These are phyloP conservation scores for Gnomoniopsis sp. DNA, from an alignment of 2,329 filamentous ascomycete genomes.

Conservation along the genomic window DNA sequence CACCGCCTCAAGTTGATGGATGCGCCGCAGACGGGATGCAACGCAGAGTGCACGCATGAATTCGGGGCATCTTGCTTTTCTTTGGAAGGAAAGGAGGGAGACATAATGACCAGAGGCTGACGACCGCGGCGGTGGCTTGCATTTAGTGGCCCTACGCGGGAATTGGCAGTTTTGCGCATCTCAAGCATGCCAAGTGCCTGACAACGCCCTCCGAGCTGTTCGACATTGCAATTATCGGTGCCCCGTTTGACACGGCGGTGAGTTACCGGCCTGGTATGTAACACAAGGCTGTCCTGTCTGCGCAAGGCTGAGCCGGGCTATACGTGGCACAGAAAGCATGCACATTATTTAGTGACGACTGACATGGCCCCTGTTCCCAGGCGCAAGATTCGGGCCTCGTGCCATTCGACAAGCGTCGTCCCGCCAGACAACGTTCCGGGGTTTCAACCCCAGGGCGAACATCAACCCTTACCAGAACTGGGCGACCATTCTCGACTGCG, in stretches of 20 bases:
- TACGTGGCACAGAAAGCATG: background rate
- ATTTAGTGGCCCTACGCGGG: conserved; percentile 63
- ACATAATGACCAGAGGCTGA: background rate
- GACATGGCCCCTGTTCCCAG: conserved; percentile 26
- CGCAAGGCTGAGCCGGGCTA: background rate
- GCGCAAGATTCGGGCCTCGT: conserved; percentile 80
- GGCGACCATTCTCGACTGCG: conserved; percentile 81
- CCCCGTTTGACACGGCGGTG: conserved; percentile 71
- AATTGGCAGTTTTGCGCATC: conserved; percentile 72
- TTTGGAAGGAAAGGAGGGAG: background rate
- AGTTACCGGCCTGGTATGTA: conserved; percentile 62
- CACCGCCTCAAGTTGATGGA: background rate
- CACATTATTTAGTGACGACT: background rate
- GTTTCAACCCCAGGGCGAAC: conserved; percentile 76
- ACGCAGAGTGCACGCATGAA: background rate
- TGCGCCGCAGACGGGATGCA: background rate
- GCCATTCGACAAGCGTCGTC: conserved; percentile 82
- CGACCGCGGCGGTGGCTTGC: background rate
- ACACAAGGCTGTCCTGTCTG: background rate
- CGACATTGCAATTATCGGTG: conserved; percentile 70
- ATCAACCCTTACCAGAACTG: conserved; percentile 82
- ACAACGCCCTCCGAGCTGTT: conserved; percentile 60
- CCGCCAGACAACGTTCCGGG: conserved; percentile 74
- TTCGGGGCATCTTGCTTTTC: background rate
- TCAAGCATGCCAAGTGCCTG: conserved; percentile 66